Base-by-base conservation (phyloP, 768 basidiomycete species). In the Xanthoconium stramineum region DNA sequence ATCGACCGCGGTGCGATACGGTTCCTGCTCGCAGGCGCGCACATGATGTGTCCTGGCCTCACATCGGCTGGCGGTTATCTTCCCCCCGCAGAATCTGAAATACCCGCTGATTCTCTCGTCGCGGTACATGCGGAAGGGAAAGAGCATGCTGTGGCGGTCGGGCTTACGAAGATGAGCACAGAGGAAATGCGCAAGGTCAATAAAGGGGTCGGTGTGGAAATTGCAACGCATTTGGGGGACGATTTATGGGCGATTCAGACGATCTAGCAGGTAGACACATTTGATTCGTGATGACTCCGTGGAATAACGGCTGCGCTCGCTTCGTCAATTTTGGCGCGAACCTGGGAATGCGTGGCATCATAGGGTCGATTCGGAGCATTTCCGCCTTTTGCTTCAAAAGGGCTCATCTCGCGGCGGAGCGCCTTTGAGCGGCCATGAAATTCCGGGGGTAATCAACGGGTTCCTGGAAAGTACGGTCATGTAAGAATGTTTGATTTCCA, bases 1-100 rank as follows among this genome's bases (percentile, higher is more conserved):
- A 81, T 98, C 47, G 97, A 99, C 77, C 88, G 96, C 49, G 97
- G 97, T 47, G 97, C 97, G 51, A 99, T 99, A 75, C 91, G 95
- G 35, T 99, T 98, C 74, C 82, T 99, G 38, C 84, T 99, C 45
- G 88, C 86, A 12, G 97, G 93, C 15, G 93, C 93, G 28, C 86
- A 89, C 74, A 94, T 96, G 90, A 96, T 96, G 93, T 94, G 89
- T 64, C 97, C 97, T 6, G 97, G 97, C 20, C 76, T 99, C 52
- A 96, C 97, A 29, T 98, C 96, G 36, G 80, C 85, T 35, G 95
- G 95, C 8, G 96, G 96, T 9, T 82, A 82, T 64, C 83, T 98
- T 0, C 96, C 96, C 0, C 83, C 91, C 10, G 73, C 83, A 14
- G 84, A 85, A 38, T 76, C 75, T 17, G 84, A 80, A 4, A 74